phyloP scores from a whole-genome alignment of 805 yeast genomes.

The Candida broadrunensis region DNA sequence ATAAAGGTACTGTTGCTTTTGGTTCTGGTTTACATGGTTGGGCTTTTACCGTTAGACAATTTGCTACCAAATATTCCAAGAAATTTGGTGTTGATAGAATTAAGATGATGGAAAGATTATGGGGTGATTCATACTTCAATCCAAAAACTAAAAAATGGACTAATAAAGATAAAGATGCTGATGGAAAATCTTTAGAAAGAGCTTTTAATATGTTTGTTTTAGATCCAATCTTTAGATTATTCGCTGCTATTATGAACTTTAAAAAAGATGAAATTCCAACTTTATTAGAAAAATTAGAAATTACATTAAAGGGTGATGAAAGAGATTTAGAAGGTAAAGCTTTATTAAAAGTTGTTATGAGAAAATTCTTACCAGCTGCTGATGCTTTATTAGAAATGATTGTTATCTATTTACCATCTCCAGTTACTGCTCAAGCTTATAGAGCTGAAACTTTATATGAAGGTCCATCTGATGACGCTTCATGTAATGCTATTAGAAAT shows the following conservation, averaged over 20 bases:
- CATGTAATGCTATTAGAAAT: constrained; percentile 89
- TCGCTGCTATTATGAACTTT: constrained; percentile 97
- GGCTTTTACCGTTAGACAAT: constrained; percentile 99
- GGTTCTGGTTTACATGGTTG: constrained; percentile 99
- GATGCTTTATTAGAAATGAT: constrained; percentile 99
- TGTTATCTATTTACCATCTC: constrained; percentile 97
- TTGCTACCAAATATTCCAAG: constrained; percentile 96
- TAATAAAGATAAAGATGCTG: constrained; percentile 92
- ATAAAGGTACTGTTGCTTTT: constrained; percentile 97
- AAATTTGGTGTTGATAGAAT: constrained; percentile 98
- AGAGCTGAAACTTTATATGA: constrained; percentile 99
- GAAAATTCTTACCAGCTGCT: constrained; percentile 99
- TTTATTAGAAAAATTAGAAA: constrained; percentile 91
- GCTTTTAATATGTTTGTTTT: constrained; percentile 99
- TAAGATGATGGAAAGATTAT: constrained; percentile 98
- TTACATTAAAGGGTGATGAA: constrained; percentile 91
- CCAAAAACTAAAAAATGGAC: constrained; percentile 99
- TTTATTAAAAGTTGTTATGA: constrained; percentile 96
- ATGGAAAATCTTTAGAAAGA: constrained; percentile 94
- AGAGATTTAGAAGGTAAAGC: constrained; percentile 99
- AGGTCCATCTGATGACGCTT: constrained; percentile 95
- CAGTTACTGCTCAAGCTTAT: constrained; percentile 98
- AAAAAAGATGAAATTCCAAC: constrained; percentile 95
- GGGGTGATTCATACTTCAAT: constrained; percentile 99
- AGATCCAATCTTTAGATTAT: constrained; percentile 98